Conservation (phyloP, 768 basidiomycete genomes). For the Pleurotus cornucopiae region DNA sequence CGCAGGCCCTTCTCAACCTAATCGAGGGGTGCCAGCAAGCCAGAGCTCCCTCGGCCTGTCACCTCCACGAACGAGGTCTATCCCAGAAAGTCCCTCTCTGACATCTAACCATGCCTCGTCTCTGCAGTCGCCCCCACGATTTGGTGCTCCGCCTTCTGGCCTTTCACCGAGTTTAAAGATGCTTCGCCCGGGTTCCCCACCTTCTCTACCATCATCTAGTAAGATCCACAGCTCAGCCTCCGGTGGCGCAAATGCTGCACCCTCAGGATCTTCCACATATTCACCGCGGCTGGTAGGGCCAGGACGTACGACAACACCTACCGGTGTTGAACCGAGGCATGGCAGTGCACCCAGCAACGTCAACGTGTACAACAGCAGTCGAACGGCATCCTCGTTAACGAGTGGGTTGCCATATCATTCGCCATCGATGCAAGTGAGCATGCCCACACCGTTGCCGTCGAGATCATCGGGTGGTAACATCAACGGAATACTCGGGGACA, state of each 20-base stretch:
- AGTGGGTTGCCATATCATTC: conserved; percentile 18
- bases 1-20: conserved; percentile 11
- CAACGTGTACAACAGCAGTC: conserved; percentile 17
- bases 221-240: conserved; percentile 8
- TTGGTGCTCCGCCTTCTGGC: conserved; percentile 16
- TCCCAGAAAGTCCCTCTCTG: conserved; percentile 22
- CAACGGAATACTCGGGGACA: conserved; percentile 15
- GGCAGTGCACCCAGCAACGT: not conserved
- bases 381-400: conserved; percentile 27
- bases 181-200: conserved; percentile 11
- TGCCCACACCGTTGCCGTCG: conserved; percentile 12
- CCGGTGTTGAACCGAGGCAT: conserved; percentile 13
- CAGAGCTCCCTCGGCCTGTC: conserved; percentile 28
- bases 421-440: conserved; percentile 14
- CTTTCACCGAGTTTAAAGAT: conserved; percentile 15
- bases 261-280: conserved; percentile 14
- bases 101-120: conserved; percentile 12
- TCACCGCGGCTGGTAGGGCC: conserved; percentile 19
- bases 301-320: conserved; percentile 20
- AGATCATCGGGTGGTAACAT: conserved; percentile 8
- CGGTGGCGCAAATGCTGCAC: conserved; percentile 3
- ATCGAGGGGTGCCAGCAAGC: conserved; percentile 21
- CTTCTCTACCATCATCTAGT: conserved; percentile 7
- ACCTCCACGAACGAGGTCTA: conserved; percentile 29
- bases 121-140: conserved; percentile 24